phyloP scores from a whole-genome alignment of 257 asterid species.

The Schizonepeta tenuifolia region DNA sequence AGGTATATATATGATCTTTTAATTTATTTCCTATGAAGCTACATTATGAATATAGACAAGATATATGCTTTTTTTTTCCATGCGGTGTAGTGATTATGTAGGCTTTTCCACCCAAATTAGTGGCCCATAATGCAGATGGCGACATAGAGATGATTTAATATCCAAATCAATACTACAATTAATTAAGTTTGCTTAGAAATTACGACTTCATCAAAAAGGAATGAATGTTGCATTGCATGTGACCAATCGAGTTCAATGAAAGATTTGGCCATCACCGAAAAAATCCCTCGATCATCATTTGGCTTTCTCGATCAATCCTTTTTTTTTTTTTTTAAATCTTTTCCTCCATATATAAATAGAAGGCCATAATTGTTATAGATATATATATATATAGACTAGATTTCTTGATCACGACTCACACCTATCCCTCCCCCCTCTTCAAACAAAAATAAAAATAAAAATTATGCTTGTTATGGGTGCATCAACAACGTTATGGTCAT shows the following conservation, averaged over 20 bases:
- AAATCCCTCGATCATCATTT: conserved; percentile 24
- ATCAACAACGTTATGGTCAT: conserved; percentile 14
- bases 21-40: not conserved
- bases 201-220: conserved; percentile 35
- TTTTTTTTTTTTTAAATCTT: too few species aligned
- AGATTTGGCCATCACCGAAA: not conserved
- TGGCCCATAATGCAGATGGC: not conserved
- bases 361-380: not conserved
- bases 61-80: not conserved
- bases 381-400: too few species aligned
- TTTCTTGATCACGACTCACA: not conserved
- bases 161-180: conserved; percentile 1
- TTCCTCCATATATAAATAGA: conserved; percentile 13
- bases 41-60: not conserved
- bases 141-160: conserved; percentile 9
- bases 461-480: conserved; percentile 14
- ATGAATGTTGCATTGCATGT: conserved; percentile 7
- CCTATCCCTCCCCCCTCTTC: not conserved
- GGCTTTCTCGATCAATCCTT: not conserved
- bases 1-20: not conserved
- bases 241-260: conserved; percentile 14
- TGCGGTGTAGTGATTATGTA: conserved; percentile 20
- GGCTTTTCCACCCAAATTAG: not conserved
- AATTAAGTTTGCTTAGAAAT: conserved; percentile 37
- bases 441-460: not conserved